Base-by-base conservation (phyloP, 2,329 filamentous ascomycete genomes). In the Alternaria metachromatica region DNA sequence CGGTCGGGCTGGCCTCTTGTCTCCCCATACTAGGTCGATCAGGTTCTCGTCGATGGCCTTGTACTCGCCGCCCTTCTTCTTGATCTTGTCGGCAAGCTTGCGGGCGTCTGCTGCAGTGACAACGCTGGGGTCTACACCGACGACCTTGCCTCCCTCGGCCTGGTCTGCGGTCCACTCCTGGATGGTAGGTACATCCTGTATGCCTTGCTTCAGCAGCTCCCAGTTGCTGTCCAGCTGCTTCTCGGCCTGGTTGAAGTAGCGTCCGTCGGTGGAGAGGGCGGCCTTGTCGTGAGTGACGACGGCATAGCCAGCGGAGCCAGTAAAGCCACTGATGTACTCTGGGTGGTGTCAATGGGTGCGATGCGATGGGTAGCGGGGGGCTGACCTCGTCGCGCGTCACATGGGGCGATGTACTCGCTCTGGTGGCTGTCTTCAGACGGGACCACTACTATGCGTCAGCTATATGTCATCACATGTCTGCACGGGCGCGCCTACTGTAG, bases 401-500 rank as follows among this genome's bases (percentile, higher is more conserved):
- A 97, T n/a, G 91, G 90, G 55, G 96, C 96, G 80, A 97, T 97
- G 81, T 99, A 99, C 83, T 99, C 96, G 71, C 95, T 98, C 72
- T 95, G 93, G 80, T 99, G 96, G 78, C 93, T 95, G 80, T 99
- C 96, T 87, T 98, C 96, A 33, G 95, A 97, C 1, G 96, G 96
- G 7, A 98, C 88, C 77, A 99, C 95, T 98, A 78, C 46, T 26
- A 53, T 8, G 66, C 72, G 75, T 84, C 72, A 86, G 82, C 73
- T 68, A 21, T 51, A 12, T 48, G 46, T 58, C 25, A 23, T 56
- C 45, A 44, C 21, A 18, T 26, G 37, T 21, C 20, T 15, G 18
- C 20, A 18, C 12, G 49, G 18, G 25, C 23, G n/a, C 20, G 45
- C 48, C 45, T 89, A 97, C 95, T 91, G 84, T 99, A 99, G 64